Evolutionary conservation across 1,284 basidiomycete genomes (phyloP).

Genomic region (Pholiota adiposa): DNA sequence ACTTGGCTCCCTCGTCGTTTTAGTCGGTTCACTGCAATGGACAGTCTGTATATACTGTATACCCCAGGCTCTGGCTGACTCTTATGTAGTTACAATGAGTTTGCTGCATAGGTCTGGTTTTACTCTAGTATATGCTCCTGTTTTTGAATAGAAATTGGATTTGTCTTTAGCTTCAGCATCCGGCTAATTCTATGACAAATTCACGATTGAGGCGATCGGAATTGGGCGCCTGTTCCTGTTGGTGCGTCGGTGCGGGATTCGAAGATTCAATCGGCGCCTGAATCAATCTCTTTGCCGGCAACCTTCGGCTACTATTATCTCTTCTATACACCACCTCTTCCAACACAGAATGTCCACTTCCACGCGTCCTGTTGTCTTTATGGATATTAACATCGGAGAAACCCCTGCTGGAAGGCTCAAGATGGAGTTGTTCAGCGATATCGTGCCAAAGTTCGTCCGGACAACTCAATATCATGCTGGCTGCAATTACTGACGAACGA

Average conservation of each 20-base stretch:
- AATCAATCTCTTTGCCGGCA: not conserved
- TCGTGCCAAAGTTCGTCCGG: constrained; percentile 79
- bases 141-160: not conserved
- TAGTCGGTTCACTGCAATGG: not conserved
- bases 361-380: constrained; percentile 88
- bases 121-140: not conserved
- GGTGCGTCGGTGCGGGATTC: not conserved
- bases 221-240: too few relatives aligned
- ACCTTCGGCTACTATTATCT: not conserved
- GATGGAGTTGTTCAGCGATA: constrained; percentile 93
- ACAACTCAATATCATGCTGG: not conserved
- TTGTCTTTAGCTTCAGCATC: not conserved
- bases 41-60: not conserved
- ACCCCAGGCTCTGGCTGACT: not conserved
- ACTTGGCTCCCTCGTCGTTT: constrained; percentile 2
- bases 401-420: constrained; percentile 93
- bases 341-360: constrained; percentile 29
- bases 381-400: constrained; percentile 96
- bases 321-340: not conserved
- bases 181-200: too few relatives aligned
- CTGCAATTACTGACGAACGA: constrained; percentile 7
- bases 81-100: not conserved
- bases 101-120: not conserved
- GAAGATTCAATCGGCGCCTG: not conserved
- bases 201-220: too few relatives aligned